Evolutionary conservation across 352 stramenopile genomes (phyloP), one percentile per base, ranked within the genome.

Genomic region (Phytopythium oedochilum): DNA sequence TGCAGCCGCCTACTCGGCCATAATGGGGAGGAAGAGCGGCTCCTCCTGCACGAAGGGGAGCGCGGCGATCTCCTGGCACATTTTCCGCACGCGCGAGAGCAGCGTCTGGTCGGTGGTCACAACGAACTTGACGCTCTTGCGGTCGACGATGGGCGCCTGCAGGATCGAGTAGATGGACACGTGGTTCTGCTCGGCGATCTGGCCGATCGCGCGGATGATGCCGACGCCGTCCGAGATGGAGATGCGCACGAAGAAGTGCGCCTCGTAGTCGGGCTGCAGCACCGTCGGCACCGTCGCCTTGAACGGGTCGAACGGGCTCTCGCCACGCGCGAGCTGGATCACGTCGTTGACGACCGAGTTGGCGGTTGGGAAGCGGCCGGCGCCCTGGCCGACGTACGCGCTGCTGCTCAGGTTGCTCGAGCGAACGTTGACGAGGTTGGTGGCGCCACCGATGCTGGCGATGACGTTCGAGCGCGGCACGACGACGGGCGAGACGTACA

Each of bases 101-200:
- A 84, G 67, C 42, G 96, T 88, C 52, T 90, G 86, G 62, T 99
- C 95, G 1, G 95, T 99, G 32, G 96, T 97, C 46, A 99, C 89
- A 14, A 98, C 96, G 70, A 98, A 98, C 60, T 97, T 84, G 46
- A 97, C 89, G 66, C 97, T 96, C 58, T 88, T 75, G 39, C 78
- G 83, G 71, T 97, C 96, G 18, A 86, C 78, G 49, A 97, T 97
- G 9, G 94, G 95, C 62, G 97, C 96, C 68, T 98, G 95, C 44
- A 99, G 73, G 65, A 99, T 98, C 52, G 94, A 97, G 81, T 98
- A 96, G 71, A 99, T 98, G 31, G 90, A 98, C 38, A 99, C 94
- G 49, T 89, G 87, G 64, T 95, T 82, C 57, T 97, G 80, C 71
- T 98, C 96, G 38, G 94, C 97, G 58, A 98, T 68, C 62, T 98